Evolutionary conservation across 805 yeast species (phyloP).

Genomic region (Nakazawaea ernobii): DNA sequence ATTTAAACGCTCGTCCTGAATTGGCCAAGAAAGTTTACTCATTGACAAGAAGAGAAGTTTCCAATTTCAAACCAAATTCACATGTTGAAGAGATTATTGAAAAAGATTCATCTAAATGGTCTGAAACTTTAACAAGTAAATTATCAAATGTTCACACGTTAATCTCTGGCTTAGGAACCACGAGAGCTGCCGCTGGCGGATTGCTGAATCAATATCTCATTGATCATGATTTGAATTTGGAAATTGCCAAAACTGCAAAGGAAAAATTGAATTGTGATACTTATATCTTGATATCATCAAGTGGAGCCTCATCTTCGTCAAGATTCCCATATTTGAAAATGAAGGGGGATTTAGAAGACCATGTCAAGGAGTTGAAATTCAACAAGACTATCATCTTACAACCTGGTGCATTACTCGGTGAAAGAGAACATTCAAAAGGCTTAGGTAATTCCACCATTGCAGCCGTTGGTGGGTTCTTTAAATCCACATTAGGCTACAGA

Average conservation of each 20-base stretch:
- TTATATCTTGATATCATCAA: slow-evolving; percentile 59
- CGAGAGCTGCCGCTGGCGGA: slow-evolving; percentile 66
- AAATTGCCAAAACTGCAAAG: slow-evolving; percentile 69
- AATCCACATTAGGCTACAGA: slow-evolving; percentile 28
- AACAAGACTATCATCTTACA: slow-evolving; percentile 68
- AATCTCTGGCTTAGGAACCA: slow-evolving; percentile 72
- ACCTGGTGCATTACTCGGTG: slow-evolving; percentile 74
- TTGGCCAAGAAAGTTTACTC: slow-evolving; percentile 36
- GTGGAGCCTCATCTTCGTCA: slow-evolving; percentile 58
- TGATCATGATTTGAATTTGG: slow-evolving; percentile 69
- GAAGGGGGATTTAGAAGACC: slow-evolving; percentile 76
- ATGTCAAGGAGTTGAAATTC: slow-evolving; percentile 54
- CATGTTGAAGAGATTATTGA: slow-evolving; percentile 32
- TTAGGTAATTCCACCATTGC: slow-evolving; percentile 26
- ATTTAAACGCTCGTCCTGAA: slow-evolving; percentile 30
- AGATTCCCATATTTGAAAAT: slow-evolving; percentile 54
- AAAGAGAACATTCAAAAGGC: slow-evolving; percentile 40
- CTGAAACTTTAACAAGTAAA: slow-evolving; percentile 24
- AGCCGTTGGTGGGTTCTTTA: slow-evolving; percentile 25
- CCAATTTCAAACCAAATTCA: slow-evolving; percentile 11
- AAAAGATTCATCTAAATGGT: slow-evolving; percentile 48
- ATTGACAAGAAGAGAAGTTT: slow-evolving; percentile 45
- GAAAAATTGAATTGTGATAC: slow-evolving; percentile 57
- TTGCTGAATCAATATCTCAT: slow-evolving; percentile 63
- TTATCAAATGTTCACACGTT: slow-evolving; percentile 33